Conservation (phyloP, 2,329 filamentous ascomycete species). For the Fusarium incarnatum region DNA sequence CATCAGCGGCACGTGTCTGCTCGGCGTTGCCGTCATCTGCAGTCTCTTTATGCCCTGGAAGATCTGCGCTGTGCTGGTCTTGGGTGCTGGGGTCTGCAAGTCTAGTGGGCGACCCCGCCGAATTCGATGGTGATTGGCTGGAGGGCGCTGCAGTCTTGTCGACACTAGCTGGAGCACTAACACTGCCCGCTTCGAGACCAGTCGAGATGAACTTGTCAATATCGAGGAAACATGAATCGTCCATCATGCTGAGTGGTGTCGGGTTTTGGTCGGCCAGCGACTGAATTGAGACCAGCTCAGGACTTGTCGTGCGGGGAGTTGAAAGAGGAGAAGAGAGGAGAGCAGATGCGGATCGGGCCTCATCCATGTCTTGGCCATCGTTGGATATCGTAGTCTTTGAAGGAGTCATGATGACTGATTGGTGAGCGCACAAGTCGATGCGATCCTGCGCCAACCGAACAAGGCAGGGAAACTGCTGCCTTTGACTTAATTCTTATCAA, state of each 20-base stretch:
- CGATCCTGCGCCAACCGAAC: conserved; percentile 27
- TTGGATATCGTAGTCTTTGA: conserved; percentile 17
- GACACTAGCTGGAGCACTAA: conserved; percentile 32
- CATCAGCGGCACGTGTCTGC: conserved; percentile 35
- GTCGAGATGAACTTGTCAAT: conserved; percentile 20
- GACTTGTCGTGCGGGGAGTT: conserved; percentile 44
- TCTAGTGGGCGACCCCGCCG: conserved; percentile 29
- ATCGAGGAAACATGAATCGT: conserved; percentile 43
- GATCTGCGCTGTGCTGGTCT: conserved; percentile 34
- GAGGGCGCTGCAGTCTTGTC: conserved; percentile 27
- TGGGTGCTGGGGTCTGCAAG: conserved; percentile 20
- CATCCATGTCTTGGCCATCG: conserved; percentile 36
- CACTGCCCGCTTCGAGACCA: conserved; percentile 20
- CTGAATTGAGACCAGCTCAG: conserved; percentile 45
- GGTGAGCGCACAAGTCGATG: conserved; percentile 21
- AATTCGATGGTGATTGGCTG: conserved; percentile 32
- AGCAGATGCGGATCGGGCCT: conserved; percentile 26
- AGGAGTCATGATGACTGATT: conserved; percentile 36
- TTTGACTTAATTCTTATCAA: conserved; percentile 36
- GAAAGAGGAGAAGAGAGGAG: conserved; percentile 45
- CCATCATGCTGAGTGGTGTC: conserved; percentile 48
- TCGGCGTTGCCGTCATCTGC: conserved; percentile 31
- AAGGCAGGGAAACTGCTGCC: conserved; percentile 32
- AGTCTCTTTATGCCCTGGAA: conserved; percentile 21
- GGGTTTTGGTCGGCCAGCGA: conserved; percentile 47